phyloP scores from a whole-genome alignment of 1,139 yeast genomes.

The Geotrichum candidum region DNA sequence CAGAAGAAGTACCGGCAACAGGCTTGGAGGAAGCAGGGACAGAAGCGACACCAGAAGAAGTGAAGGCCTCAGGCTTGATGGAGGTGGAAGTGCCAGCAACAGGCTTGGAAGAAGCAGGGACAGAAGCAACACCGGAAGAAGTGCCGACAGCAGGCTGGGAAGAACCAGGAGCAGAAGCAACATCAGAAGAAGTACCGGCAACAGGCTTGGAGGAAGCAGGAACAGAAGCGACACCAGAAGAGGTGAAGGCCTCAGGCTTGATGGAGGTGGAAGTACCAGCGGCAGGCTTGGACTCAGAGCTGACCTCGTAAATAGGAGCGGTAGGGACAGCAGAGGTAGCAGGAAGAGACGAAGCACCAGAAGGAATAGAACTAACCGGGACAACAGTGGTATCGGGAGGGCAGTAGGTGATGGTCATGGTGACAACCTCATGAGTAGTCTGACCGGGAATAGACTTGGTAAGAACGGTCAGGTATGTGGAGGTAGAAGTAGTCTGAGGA shows the following conservation, averaged over 20 bases:
- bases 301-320: too few species aligned
- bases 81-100: too few species aligned
- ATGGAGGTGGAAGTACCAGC: not conserved
- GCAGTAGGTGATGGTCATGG: conserved; percentile 4
- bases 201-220: not conserved
- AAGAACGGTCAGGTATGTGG: not conserved
- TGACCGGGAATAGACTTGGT: conserved; percentile 4
- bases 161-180: not conserved
- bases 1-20: too few species aligned
- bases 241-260: not conserved
- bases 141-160: too few species aligned
- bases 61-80: too few species aligned
- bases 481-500: conserved; percentile 6
- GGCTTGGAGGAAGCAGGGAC: too few species aligned
- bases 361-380: not conserved
- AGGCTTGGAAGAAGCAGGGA: too few species aligned
- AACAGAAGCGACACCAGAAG: not conserved
- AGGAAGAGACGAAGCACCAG: not conserved
- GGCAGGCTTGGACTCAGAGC: too few species aligned
- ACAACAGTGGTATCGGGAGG: conserved; percentile 4
- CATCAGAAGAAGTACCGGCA: not conserved
- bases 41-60: too few species aligned
- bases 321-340: not conserved
- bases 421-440: conserved; percentile 4
- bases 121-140: too few species aligned